Percentiles rank a stretch among this genome's conserved stretches.
Conservation (phyloP, 2,329 filamentous ascomycete species). For the Cercospora beticola region DNA sequence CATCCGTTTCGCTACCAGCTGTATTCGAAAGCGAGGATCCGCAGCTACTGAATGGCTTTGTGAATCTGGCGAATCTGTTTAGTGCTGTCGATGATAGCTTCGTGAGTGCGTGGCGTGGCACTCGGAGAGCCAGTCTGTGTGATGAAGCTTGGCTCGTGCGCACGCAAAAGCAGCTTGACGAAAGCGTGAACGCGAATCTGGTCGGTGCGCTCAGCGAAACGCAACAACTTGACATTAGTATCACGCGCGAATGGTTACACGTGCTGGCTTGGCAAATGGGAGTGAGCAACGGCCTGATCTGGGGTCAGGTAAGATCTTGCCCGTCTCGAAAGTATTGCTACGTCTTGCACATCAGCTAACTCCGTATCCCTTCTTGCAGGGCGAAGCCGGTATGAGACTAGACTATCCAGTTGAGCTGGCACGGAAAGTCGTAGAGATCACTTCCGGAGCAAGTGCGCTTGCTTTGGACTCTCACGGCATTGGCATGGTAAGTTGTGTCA, state of each 20-base stretch:
- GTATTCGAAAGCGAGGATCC: conserved; percentile 39
- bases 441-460: conserved; percentile 30
- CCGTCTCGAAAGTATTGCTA: background rate
- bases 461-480: conserved; percentile 40
- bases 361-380: conserved; percentile 16
- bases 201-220: conserved; percentile 36
- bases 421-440: conserved; percentile 37
- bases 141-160: conserved; percentile 38
- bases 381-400: conserved; percentile 37
- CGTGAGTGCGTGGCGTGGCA: conserved; percentile 38
- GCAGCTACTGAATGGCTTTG: conserved; percentile 38
- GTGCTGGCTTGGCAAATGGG: conserved; percentile 42
- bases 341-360: background rate
- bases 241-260: conserved; percentile 40
- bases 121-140: conserved; percentile 36
- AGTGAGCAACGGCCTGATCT: conserved; percentile 39
- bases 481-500: conserved; percentile 34
- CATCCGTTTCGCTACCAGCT: conserved; percentile 34
- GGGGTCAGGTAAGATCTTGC: conserved; percentile 24
- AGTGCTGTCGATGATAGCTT: conserved; percentile 40
- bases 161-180: conserved; percentile 38
- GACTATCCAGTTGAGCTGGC: conserved; percentile 41
- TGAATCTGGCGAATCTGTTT: conserved; percentile 39
- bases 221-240: conserved; percentile 38
- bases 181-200: conserved; percentile 30